Evolutionary conservation across 345 rosid species (phyloP).

Genomic region (Adansonia digitata): DNA sequence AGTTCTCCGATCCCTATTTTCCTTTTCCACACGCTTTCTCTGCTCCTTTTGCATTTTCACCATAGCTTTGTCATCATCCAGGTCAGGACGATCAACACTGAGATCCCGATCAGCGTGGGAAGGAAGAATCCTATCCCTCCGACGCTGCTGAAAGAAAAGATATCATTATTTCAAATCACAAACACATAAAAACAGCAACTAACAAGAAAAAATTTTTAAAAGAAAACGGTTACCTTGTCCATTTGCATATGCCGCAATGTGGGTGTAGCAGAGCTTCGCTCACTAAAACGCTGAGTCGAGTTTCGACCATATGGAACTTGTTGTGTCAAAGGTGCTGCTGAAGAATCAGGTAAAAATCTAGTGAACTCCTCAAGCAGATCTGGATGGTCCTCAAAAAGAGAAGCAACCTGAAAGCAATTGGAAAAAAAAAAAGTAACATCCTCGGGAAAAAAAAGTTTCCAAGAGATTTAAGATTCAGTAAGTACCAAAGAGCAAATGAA

Average conservation of each 20-base stretch:
- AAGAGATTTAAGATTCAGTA: background rate
- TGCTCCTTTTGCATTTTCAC: constrained; percentile 66
- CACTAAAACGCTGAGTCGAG: constrained; percentile 51
- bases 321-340: constrained; percentile 43
- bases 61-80: constrained; percentile 63
- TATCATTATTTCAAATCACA: background rate
- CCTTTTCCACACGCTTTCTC: constrained; percentile 70
- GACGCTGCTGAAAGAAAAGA: constrained; percentile 53
- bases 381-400: constrained; percentile 67
- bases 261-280: constrained; percentile 48
- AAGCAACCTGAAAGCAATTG: constrained; percentile 54
- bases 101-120: constrained; percentile 61
- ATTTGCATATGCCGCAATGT: constrained; percentile 46
- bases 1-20: constrained; percentile 65
- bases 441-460: background rate
- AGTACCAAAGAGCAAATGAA: background rate
- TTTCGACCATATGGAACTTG: constrained; percentile 44
- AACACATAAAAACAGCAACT: constrained; percentile 11
- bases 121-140: constrained; percentile 55
- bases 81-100: constrained; percentile 72
- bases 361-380: constrained; percentile 91
- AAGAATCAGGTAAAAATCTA: constrained; percentile 70
- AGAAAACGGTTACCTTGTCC: constrained; percentile 53
- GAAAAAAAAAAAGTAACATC: constrained; percentile 12
- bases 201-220: background rate